These are phyloP conservation scores for Penicillium brevicompactum DNA, from an alignment of 2,329 filamentous ascomycete genomes.

Conservation along the genomic window DNA sequence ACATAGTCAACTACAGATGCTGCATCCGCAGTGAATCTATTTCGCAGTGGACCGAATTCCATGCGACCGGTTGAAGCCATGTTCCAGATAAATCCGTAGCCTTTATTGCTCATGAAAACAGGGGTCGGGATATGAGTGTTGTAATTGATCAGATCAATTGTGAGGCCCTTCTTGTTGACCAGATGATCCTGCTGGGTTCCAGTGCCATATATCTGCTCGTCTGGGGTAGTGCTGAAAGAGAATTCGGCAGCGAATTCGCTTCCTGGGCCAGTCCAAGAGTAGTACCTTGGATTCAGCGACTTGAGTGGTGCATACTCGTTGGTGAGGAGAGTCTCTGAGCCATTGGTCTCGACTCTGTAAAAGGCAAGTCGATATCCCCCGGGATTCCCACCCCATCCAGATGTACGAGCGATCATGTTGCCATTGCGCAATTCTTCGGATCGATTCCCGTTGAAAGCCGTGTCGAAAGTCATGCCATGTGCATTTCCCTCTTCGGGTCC, in stretches of 20 bases:
- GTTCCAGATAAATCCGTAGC: conserved; percentile 67
- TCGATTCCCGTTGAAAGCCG: conserved; percentile 33
- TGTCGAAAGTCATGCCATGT: conserved; percentile 36
- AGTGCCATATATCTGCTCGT: conserved; percentile 65
- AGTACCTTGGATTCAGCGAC: conserved; percentile 39
- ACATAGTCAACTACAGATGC: conserved; percentile 62
- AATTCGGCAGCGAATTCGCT: conserved; percentile 41
- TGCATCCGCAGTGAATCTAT: conserved; percentile 58
- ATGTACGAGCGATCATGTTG: conserved; percentile 39
- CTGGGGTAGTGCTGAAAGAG: conserved; percentile 37
- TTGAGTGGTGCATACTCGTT: conserved; percentile 39
- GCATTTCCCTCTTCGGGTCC: conserved; percentile 36
- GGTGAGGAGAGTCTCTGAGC: conserved; percentile 38
- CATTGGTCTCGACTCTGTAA: conserved; percentile 36
- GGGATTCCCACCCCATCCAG: conserved; percentile 32
- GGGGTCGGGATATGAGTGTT: conserved; percentile 66
- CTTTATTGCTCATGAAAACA: conserved; percentile 58
- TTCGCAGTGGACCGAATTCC: conserved; percentile 60
- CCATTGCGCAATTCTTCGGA: conserved; percentile 38
- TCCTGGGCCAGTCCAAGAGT: conserved; percentile 36
- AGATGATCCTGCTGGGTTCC: conserved; percentile 65
- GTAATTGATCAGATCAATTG: conserved; percentile 65
- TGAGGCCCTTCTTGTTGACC: conserved; percentile 61
- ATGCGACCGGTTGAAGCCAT: conserved; percentile 62
- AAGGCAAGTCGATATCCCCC: conserved; percentile 39